Base-by-base conservation (phyloP, 2,329 filamentous ascomycete genomes). In the Colletotrichum plurivorum region DNA sequence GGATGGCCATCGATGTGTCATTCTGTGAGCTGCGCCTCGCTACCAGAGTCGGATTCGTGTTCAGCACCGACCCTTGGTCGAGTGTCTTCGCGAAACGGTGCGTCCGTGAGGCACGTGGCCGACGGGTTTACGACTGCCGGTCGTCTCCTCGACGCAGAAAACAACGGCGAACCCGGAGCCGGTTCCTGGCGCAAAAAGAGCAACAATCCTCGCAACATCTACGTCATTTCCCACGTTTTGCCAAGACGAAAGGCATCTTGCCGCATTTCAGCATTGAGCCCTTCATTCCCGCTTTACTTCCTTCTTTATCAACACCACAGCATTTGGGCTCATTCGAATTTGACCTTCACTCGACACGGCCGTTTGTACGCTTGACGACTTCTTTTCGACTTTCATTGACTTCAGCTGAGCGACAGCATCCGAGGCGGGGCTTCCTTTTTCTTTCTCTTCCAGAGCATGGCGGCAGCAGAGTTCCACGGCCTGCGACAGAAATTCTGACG, bases 1-100 rank as follows among this genome's bases (percentile, higher is more conserved):
- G 2, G 74, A 77, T 25, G 72, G 75, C 31, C 72, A 74, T 54
- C 75, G 72, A 67, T 74, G 73, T 55, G 66, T 74, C n/a, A 73
- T 74, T 27, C 39, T 74, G 27, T 74, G 56, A 72, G 25, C 22
- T 25, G 10, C 18, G 22, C 45, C 8, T 10, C 46, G 18, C 18
- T 13, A 15, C 39, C 55, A 36, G 18, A 49, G 20, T 27, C 45
- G 45, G 20, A 36, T 22, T 43, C 12, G 48, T 20, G n/a, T 55
- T 25, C 7, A 12, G n/a, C 25, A 55, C 18, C 52, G 27, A 55
- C 18, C 12, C 52, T 20, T 55, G 5, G 27, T 39, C 15, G 22
- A 25, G 10, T 41, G 52, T 51, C 49, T 31, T 7, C 49, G 15
- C 16, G 9, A 22, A 27, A 25, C 6, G 9, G 25, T 31, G n/a